Evolutionary conservation across 2,329 filamentous ascomycete species (phyloP).

Genomic region (Lojkania enalia): DNA sequence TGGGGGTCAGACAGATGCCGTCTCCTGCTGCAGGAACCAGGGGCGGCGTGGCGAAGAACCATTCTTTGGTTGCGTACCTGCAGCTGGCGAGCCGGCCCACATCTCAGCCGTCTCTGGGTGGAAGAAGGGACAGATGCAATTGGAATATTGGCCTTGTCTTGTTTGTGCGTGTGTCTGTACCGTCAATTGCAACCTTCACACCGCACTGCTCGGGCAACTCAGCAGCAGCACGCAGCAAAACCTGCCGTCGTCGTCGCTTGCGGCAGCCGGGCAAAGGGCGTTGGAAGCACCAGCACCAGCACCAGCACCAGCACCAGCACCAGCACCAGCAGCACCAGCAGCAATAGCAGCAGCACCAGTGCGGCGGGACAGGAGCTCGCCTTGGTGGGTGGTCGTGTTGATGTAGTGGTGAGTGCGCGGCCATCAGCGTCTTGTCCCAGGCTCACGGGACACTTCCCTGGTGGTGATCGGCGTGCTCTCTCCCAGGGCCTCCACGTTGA

Average conservation of each 20-base stretch:
- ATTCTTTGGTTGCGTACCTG: neutral
- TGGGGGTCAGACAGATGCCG: neutral
- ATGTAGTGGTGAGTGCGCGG: too few species aligned
- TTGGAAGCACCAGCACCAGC: neutral
- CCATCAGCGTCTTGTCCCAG: constrained; percentile 13
- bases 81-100: too few species aligned
- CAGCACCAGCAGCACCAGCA: too few species aligned
- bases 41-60: neutral
- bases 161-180: too few species aligned
- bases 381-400: neutral
- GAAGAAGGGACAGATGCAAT: too few species aligned
- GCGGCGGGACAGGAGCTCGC: constrained; percentile 1
- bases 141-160: too few species aligned
- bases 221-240: too few species aligned
- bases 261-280: neutral
- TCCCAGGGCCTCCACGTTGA: neutral
- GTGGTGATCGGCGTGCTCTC: constrained; percentile 1
- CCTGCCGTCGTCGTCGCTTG: too few species aligned
- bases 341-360: constrained; percentile 2
- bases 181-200: too few species aligned
- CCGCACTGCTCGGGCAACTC: too few species aligned
- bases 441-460: constrained; percentile 1
- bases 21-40: neutral
- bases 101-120: too few species aligned
- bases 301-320: too few species aligned